These are phyloP conservation scores for Clonostachys chloroleuca DNA, from an alignment of 2,329 filamentous ascomycete genomes.

Conservation along the genomic window DNA sequence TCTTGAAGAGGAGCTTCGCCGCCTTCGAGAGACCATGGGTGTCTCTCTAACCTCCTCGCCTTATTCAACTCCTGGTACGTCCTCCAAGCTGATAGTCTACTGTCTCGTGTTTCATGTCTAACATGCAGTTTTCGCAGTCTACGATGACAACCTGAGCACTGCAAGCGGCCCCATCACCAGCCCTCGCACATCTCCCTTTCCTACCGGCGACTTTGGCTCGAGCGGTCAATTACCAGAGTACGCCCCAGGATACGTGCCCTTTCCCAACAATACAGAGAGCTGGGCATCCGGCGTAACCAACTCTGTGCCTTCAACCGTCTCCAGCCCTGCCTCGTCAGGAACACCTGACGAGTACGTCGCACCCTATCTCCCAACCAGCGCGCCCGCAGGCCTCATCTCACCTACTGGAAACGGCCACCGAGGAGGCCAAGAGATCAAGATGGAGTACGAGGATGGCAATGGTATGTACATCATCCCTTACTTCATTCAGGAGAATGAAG, in stretches of 20 bases:
- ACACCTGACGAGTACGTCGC: constrained; percentile 2
- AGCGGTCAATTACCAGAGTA: constrained; percentile 32
- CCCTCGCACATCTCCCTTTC: constrained; percentile 39
- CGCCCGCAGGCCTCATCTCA: constrained; percentile 37
- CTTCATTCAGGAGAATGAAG: not conserved
- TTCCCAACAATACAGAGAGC: constrained; percentile 36
- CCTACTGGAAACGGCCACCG: constrained; percentile 17
- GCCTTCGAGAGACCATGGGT: constrained; percentile 38
- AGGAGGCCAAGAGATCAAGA: constrained; percentile 26
- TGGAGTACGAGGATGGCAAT: constrained; percentile 30
- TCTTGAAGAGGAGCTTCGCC: constrained; percentile 47
- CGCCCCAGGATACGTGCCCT: constrained; percentile 26
- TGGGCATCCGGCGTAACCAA: constrained; percentile 40
- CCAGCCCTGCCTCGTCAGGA: constrained; percentile 34
- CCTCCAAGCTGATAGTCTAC: constrained; percentile 19
- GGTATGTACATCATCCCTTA: constrained; percentile 5
- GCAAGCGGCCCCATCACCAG: constrained; percentile 33
- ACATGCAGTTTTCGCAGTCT: constrained; percentile 21
- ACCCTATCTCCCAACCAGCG: constrained; percentile 43
- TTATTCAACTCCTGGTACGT: constrained; percentile 25
- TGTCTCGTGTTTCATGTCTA: constrained; percentile 2
- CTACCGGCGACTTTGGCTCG: constrained; percentile 28
- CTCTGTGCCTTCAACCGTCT: constrained; percentile 41
- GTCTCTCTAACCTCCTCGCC: constrained; percentile 31
- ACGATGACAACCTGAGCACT: constrained; percentile 33